Conservation (phyloP, 441 rosid genomes). For the Adansonia madagascariensis region DNA sequence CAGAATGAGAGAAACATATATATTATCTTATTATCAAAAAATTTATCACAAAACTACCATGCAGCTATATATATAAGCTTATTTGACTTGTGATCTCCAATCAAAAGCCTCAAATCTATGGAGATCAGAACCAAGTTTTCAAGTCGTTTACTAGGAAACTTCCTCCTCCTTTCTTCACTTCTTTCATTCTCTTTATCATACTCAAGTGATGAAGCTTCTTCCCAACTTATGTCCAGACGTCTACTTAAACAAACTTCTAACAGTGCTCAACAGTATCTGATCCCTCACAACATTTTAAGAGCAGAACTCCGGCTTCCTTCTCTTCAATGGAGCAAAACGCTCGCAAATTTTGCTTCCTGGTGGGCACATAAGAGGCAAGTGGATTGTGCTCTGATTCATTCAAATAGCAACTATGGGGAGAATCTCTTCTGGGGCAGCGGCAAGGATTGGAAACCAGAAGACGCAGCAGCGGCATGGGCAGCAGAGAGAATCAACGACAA, state of each 20-base stretch:
- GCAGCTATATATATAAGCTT: background rate
- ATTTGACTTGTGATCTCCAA: background rate
- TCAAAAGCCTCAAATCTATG: slow-evolving; percentile 20
- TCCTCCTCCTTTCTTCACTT: slow-evolving; percentile 33
- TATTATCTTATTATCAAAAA: background rate
- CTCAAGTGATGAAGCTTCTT: slow-evolving; percentile 4
- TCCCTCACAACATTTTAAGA: slow-evolving; percentile 48
- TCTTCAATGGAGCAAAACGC: slow-evolving; percentile 55
- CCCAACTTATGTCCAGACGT: slow-evolving; percentile 19
- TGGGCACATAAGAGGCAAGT: slow-evolving; percentile 45
- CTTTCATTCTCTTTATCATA: slow-evolving; percentile 17
- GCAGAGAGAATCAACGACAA: slow-evolving; percentile 47
- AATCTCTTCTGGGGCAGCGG: slow-evolving; percentile 68
- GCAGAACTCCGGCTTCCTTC: slow-evolving; percentile 51
- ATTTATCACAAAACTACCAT: background rate
- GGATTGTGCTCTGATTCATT: slow-evolving; percentile 58
- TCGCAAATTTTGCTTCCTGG: slow-evolving; percentile 45
- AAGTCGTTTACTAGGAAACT: slow-evolving; percentile 18
- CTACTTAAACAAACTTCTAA: background rate
- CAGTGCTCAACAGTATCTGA: slow-evolving; percentile 36
- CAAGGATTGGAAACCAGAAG: slow-evolving; percentile 44
- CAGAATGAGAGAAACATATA: background rate
- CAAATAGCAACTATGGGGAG: slow-evolving; percentile 51
- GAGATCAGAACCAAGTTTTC: slow-evolving; percentile 28
- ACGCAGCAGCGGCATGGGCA: slow-evolving; percentile 55